Percentiles rank a stretch among this genome's conserved stretches.
These are phyloP conservation scores for Exophiala alcalophila DNA, from an alignment of 2,329 filamentous ascomycete genomes.

Conservation along the genomic window DNA sequence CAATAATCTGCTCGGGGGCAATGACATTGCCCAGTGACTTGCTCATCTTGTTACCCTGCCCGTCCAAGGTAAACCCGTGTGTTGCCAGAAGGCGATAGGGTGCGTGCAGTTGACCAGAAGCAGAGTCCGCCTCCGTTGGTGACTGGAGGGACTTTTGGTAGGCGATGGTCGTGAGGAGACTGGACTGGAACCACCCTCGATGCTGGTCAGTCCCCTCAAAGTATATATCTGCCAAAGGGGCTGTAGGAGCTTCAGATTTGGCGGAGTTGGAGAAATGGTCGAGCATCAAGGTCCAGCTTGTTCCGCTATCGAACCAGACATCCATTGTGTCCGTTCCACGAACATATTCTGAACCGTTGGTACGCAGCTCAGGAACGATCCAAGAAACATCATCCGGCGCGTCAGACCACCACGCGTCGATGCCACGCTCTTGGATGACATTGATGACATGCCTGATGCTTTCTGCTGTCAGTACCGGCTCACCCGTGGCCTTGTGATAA, in stretches of 20 bases:
- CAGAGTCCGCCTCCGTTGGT: conserved; percentile 33
- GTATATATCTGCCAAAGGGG: conserved; percentile 70
- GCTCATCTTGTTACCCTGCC: conserved; percentile 94
- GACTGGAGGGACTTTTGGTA: conserved; percentile 40
- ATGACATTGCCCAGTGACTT: conserved; percentile 93
- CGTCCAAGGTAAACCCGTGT: conserved; percentile 90
- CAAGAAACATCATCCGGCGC: conserved; percentile 70
- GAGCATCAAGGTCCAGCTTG: conserved; percentile 71
- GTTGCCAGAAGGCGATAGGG: conserved; percentile 91
- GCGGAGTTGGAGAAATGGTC: conserved; percentile 25
- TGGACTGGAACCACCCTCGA: conserved; percentile 97
- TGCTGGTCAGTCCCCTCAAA: conserved; percentile 95
- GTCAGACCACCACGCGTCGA: conserved; percentile 95
- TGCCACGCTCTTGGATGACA: conserved; percentile 71
- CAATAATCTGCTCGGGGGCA: conserved; percentile 76
- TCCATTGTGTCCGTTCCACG: conserved; percentile 96
- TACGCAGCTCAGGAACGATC: conserved; percentile 64
- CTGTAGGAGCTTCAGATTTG: conserved; percentile 34
- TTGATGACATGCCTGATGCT: conserved; percentile 81
- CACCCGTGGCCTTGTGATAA: conserved; percentile 65
- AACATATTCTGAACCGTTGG: conserved; percentile 42
- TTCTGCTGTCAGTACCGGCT: conserved; percentile 73
- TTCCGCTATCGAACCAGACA: conserved; percentile 98
- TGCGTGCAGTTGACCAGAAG: conserved; percentile 43
- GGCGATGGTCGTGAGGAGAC: conserved; percentile 80